Percentiles rank a stretch among this genome's conserved stretches.
These are phyloP conservation scores for Exidia glandulosa DNA, from an alignment of 768 basidiomycete genomes.

Conservation along the genomic window DNA sequence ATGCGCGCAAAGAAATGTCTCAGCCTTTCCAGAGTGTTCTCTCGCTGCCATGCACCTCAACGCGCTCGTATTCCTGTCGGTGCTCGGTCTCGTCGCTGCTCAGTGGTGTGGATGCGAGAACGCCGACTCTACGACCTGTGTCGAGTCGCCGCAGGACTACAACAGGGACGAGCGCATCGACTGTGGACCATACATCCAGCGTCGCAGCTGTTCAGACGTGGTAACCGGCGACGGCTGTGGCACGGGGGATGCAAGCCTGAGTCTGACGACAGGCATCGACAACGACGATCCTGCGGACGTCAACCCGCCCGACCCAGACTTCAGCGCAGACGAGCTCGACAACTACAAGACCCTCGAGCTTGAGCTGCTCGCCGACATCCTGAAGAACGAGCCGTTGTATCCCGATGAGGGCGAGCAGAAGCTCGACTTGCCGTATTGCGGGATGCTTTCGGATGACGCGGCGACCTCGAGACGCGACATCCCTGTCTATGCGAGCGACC, in stretches of 20 bases:
- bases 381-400: neutral
- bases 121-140: neutral
- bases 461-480: neutral
- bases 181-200: neutral
- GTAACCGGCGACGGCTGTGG: neutral
- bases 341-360: neutral
- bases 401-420: neutral
- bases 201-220: neutral
- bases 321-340: neutral
- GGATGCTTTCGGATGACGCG: neutral
- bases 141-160: neutral
- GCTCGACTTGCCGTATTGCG: neutral
- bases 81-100: neutral
- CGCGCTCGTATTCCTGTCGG: neutral
- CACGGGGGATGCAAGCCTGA: neutral
- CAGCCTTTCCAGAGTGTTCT: too few species aligned
- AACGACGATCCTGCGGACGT: neutral
- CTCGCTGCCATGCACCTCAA: neutral
- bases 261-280: neutral
- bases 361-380: neutral
- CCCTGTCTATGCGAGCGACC: neutral
- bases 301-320: neutral
- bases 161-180: neutral
- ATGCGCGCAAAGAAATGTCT: too few species aligned
- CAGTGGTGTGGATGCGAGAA: neutral